Evolutionary conservation across 352 stramenopile genomes (phyloP), one percentile per base, ranked within the genome.

Genomic region (Phytopythium cucurbitacearum): DNA sequence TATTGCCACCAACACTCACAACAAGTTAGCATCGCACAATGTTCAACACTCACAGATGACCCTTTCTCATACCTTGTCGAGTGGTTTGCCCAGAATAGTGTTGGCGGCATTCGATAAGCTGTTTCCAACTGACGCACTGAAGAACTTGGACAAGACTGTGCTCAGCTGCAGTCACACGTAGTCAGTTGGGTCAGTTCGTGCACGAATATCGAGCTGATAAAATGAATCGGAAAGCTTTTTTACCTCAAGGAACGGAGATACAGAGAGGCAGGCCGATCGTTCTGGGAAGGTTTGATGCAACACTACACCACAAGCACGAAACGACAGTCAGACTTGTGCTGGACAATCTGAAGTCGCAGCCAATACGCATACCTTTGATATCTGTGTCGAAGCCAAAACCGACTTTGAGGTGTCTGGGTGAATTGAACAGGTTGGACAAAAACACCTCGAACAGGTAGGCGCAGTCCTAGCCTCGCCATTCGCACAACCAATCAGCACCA

Each of bases 361-460:
- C 47, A 36, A 48, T 42, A 6, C 6, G 16, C n/a, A 33, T 57
- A 86, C 79, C 74, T 80, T 85, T 84, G 7, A 89, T 55, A 53
- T 89, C 79, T 2, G 79, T 79, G 21, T 87, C 67, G 49, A 89
- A 89, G 13, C 79, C 76, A 59, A 89, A 89, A 3, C 79, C 79
- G 49, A 85, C 54, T 62, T 87, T 87, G 8, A 89, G 50, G 12
- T 72, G 57, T 5, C 12, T 32, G 7, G 46, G 51, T 3, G 57
- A 71, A 37, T 45, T 57, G 46, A 89, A 76, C 15, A 89, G 56
- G 5, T 39, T 51, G 3, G 41, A 21, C 12, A 89, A 50, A 40
- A 87, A 85, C 0, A 37, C 45, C 0, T 83, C 65, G 38, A 89
- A 83, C 6, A 89, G 51, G 52, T 67, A 76, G 3, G 56, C 56